Evolutionary conservation across 345 rosid species (phyloP).

Genomic region (Abelmoschus esculentus): DNA sequence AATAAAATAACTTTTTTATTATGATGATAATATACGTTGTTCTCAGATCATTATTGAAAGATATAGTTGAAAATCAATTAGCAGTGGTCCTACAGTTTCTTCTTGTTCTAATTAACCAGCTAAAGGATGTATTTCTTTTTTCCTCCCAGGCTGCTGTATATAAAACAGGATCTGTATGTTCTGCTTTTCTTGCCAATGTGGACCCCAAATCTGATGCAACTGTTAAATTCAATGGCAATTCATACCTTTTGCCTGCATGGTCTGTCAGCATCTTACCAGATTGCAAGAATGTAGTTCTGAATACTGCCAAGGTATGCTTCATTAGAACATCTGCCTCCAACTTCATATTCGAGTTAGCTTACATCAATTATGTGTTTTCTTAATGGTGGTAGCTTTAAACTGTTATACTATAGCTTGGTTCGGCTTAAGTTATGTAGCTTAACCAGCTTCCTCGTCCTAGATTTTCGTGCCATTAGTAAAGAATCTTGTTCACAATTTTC

Average conservation of each 20-base stretch:
- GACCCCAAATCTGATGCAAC: slow-evolving; percentile 53
- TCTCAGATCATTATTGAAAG: not conserved
- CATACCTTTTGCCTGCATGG: slow-evolving; percentile 84
- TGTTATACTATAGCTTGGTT: not conserved
- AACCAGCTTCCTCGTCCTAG: not conserved
- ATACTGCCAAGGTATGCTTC: slow-evolving; percentile 81
- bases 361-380: not conserved
- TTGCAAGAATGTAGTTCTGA: slow-evolving; percentile 79
- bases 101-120: not conserved
- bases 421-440: not conserved
- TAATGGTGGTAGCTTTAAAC: not conserved
- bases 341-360: not conserved
- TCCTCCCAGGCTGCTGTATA: slow-evolving; percentile 69
- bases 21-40: not conserved
- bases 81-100: not conserved
- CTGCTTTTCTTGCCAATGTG: slow-evolving; percentile 81
- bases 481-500: not conserved
- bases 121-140: not conserved
- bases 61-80: not conserved
- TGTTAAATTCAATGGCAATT: slow-evolving; percentile 56
- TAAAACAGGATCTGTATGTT: slow-evolving; percentile 52
- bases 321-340: not conserved
- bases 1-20: not conserved
- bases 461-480: not conserved
- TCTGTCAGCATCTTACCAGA: slow-evolving; percentile 97